phyloP scores from a whole-genome alignment of 2,329 filamentous ascomycete genomes.

The Colletotrichum spaethianum region DNA sequence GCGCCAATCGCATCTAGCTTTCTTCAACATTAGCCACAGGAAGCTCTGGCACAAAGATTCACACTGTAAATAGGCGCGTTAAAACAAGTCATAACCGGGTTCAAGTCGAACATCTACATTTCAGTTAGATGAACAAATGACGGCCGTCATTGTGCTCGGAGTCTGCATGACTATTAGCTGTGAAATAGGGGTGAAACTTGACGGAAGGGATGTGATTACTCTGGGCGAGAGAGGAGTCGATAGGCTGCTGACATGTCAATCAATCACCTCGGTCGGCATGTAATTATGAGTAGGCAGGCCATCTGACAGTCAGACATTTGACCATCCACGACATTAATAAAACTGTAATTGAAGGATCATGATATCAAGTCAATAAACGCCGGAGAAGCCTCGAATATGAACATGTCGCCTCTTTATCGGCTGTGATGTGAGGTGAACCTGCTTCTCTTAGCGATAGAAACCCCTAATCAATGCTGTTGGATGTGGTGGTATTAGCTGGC shows the following conservation, averaged over 20 bases:
- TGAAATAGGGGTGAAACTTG: neutral
- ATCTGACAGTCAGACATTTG: constrained; percentile 11
- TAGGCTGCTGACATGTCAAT: neutral
- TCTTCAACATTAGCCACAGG: constrained; percentile 9
- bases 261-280: constrained; percentile 20
- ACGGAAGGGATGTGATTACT: neutral
- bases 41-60: neutral
- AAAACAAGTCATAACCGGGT: neutral
- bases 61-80: neutral
- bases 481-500: neutral
- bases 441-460: too few relatives aligned
- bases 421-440: too few relatives aligned
- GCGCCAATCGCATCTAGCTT: constrained; percentile 29
- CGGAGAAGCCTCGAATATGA: too few relatives aligned
- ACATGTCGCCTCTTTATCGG: too few relatives aligned
- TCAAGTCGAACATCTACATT: neutral
- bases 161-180: neutral
- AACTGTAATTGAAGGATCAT: neutral
- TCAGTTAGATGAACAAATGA: neutral
- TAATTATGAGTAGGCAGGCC: neutral
- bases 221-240: neutral
- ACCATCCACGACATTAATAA: neutral
- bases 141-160: too few relatives aligned
- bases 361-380: too few relatives aligned
- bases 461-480: neutral